Evolutionary conservation across 2,329 filamentous ascomycete species (phyloP).

Genomic region (Diaporthe eres): DNA sequence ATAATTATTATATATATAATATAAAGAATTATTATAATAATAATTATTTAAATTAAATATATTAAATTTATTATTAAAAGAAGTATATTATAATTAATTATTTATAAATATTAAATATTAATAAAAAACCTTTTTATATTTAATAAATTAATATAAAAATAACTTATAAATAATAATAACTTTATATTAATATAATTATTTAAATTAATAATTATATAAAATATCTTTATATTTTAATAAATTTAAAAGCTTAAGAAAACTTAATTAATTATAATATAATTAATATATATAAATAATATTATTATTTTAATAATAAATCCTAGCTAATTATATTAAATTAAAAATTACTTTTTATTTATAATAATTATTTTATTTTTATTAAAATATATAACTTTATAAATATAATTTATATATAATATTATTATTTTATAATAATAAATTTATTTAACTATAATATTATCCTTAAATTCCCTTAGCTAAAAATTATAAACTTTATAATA

Average conservation of each 20-base stretch:
- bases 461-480: no score
- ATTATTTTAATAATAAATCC: background rate
- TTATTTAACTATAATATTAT: background rate
- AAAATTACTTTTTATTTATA: background rate
- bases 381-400: background rate
- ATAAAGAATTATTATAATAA: background rate
- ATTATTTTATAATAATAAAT: background rate
- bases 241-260: background rate
- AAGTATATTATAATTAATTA: background rate
- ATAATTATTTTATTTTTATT: background rate
- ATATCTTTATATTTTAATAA: background rate
- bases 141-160: background rate
- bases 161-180: background rate
- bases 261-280: background rate
- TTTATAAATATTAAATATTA: background rate
- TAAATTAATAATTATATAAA: background rate
- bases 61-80: background rate
- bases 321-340: background rate
- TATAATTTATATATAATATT: no score
- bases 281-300: background rate
- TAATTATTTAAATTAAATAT: constrained; percentile 3
- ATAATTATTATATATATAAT: background rate
- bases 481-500: no score
- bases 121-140: background rate
- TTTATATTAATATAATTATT: background rate